A percentile compares a stretch with the other conserved stretches of the same genome.
Evolutionary conservation across 2,329 filamentous ascomycete genomes (phyloP).

Genomic region (Rutstroemia sydowiana): DNA sequence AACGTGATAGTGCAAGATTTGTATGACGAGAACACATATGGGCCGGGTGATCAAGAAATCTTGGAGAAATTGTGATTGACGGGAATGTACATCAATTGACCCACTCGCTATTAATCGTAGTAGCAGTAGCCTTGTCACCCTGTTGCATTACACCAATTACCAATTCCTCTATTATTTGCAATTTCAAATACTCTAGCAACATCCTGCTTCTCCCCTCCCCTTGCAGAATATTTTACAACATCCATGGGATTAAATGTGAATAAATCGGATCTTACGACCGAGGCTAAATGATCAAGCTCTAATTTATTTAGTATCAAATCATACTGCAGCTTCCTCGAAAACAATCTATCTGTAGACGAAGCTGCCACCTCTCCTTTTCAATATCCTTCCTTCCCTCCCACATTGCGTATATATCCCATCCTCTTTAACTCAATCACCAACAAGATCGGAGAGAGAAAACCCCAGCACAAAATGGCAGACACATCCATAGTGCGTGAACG

Average conservation of each 20-base stretch:
- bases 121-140: not conserved
- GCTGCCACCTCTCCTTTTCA: not conserved
- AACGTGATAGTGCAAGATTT: not conserved
- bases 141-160: not conserved
- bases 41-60: not conserved
- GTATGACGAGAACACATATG: too few species aligned
- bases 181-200: not conserved
- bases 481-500: constrained; percentile 1
- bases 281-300: constrained; percentile 1
- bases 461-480: not conserved
- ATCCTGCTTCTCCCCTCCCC: not conserved
- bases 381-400: not conserved
- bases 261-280: not conserved
- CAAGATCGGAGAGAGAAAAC: constrained; percentile 12
- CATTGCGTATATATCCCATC: not conserved
- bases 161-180: not conserved
- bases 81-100: not conserved
- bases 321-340: not conserved
- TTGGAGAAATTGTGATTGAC: not conserved
- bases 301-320: not conserved
- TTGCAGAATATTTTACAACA: not conserved
- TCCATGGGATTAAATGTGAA: not conserved
- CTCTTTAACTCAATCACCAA: not conserved
- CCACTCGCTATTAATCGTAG: not conserved
- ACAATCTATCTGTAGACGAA: not conserved